Percentiles rank a stretch among this genome's conserved stretches.
phyloP scores from a whole-genome alignment of 2,329 filamentous ascomycete genomes.

The Chlorencoelia australis region DNA sequence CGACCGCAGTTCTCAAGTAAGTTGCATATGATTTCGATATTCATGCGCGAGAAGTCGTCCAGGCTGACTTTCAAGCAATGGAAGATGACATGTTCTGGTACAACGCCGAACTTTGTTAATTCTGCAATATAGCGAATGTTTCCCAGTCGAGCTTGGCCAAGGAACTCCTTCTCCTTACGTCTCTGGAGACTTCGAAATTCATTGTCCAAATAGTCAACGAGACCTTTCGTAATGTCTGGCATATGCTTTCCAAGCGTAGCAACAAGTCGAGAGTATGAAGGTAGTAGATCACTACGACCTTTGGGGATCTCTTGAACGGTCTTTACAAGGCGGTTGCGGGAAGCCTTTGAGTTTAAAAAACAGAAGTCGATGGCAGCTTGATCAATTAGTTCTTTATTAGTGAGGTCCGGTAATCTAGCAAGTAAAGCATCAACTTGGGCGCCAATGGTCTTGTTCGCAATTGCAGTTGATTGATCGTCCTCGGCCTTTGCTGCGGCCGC shows the following conservation, averaged over 20 bases:
- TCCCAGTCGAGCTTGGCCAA: constrained; percentile 84
- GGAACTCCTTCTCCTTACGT: constrained; percentile 94
- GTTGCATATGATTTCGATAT: constrained; percentile 97
- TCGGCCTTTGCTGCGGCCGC: constrained; percentile 31
- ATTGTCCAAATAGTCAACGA: constrained; percentile 87
- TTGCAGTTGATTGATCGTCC: constrained; percentile 85
- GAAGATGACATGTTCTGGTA: constrained; percentile 97
- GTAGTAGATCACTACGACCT: constrained; percentile 81
- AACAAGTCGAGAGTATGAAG: constrained; percentile 83
- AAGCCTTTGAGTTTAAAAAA: constrained; percentile 96
- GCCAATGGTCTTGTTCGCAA: constrained; percentile 94
- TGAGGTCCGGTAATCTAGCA: constrained; percentile 79
- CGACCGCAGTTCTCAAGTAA: constrained; percentile 92
- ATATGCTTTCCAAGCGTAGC: constrained; percentile 91
- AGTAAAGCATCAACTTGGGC: constrained; percentile 91
- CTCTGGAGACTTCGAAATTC: constrained; percentile 95
- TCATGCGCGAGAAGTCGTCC: constrained; percentile 97
- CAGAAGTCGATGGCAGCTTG: constrained; percentile 93
- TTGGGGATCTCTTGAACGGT: constrained; percentile 91
- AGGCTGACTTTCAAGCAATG: constrained; percentile 96
- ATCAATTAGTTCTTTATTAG: constrained; percentile 84
- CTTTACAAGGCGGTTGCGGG: constrained; percentile 86
- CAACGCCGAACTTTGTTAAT: constrained; percentile 93
- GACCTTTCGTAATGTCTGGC: constrained; percentile 82
- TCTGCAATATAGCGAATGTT: constrained; percentile 98